A percentile compares a stretch with the other conserved stretches of the same genome.
phyloP scores from a whole-genome alignment of 352 stramenopile species.

The Pythium rhizo-oryzae region DNA sequence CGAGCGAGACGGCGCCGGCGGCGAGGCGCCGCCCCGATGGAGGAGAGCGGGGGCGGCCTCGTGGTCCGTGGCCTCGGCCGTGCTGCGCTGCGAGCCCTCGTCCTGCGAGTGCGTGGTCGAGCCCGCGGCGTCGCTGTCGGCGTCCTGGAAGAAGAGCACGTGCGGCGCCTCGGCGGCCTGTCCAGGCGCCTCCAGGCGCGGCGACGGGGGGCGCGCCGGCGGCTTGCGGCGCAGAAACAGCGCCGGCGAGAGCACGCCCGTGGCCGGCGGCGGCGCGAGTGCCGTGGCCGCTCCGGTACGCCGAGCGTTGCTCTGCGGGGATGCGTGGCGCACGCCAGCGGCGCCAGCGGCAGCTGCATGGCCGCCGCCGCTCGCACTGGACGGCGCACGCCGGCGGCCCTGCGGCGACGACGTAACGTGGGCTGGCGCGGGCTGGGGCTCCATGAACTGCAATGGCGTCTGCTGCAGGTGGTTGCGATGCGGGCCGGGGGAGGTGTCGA shows the following conservation, averaged over 20 bases:
- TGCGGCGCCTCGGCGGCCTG: neutral
- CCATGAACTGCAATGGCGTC: too few species aligned
- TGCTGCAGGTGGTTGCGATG: neutral
- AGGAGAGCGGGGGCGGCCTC: neutral
- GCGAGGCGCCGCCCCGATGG: too few species aligned
- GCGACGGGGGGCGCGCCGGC: neutral
- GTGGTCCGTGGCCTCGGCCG: constrained; percentile 8
- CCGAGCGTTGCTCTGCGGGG: too few species aligned
- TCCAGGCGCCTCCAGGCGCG: neutral
- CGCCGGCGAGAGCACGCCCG: constrained; percentile 11
- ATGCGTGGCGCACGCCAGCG: too few species aligned
- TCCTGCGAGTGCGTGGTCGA: neutral
- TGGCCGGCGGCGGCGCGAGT: neutral
- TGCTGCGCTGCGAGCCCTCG: constrained; percentile 1
- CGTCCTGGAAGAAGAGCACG: constrained; percentile 32
- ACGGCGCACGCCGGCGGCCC: constrained; percentile 2
- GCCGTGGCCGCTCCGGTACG: neutral
- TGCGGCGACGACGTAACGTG: neutral
- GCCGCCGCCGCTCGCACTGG: neutral
- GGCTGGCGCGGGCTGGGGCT: too few species aligned
- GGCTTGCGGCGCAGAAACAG: constrained; percentile 25
- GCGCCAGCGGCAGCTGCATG: too few species aligned
- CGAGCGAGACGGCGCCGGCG: too few species aligned
- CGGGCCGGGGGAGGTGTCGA: constrained; percentile 16
- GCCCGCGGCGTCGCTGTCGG: constrained; percentile 23